phyloP scores from a whole-genome alignment of 495 filamentous ascomycete species.

The Penicillium psychrofluorescens region DNA sequence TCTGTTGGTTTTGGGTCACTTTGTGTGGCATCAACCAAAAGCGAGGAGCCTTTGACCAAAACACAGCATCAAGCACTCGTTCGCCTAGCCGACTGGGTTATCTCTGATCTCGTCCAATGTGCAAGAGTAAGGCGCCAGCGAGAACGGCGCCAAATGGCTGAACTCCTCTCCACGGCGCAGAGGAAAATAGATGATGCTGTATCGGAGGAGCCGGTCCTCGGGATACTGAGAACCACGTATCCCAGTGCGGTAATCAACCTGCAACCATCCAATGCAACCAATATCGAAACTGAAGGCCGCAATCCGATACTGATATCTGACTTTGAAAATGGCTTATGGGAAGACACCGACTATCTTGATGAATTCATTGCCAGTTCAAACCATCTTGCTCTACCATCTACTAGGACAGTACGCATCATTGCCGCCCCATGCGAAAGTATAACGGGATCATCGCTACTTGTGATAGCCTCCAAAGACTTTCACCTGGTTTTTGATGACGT shows the following conservation, averaged over 20 bases:
- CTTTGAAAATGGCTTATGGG: constrained; percentile 6
- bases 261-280: neutral
- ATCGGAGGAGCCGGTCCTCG: neutral
- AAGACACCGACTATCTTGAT: constrained; percentile 10
- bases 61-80: constrained; percentile 8
- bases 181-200: neutral
- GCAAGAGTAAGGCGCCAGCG: constrained; percentile 7
- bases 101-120: constrained; percentile 10
- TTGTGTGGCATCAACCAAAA: constrained; percentile 7
- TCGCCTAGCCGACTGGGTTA: constrained; percentile 10
- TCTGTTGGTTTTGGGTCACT: constrained; percentile 11
- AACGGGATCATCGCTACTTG: constrained; percentile 7
- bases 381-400: neutral
- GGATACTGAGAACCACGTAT: neutral
- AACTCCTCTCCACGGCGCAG: constrained; percentile 3
- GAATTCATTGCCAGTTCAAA: constrained; percentile 8
- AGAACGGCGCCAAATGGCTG: constrained; percentile 6
- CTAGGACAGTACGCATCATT: constrained; percentile 2
- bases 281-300: constrained; percentile 6
- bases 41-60: constrained; percentile 6
- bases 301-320: neutral
- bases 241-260: constrained; percentile 3
- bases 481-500: constrained; percentile 11
- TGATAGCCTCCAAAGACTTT: constrained; percentile 8
- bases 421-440: constrained; percentile 4